Evolutionary conservation across 2,329 filamentous ascomycete genomes (phyloP).

Genomic region (Macroventuria anomochaeta): DNA sequence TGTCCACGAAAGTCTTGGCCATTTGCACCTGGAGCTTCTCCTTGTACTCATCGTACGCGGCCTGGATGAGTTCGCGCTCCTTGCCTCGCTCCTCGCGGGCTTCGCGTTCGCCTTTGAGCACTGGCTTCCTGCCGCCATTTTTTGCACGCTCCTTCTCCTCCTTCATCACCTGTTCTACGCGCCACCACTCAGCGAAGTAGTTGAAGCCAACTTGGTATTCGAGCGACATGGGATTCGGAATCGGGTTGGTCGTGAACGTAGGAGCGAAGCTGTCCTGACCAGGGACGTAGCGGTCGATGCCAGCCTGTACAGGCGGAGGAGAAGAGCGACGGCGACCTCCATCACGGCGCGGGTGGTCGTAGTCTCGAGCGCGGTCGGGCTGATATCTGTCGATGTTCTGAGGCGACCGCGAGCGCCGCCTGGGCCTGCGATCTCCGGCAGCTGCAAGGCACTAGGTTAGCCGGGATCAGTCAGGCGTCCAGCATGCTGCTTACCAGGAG

Average conservation of each 20-base stretch:
- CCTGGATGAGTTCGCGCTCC: slow-evolving; percentile 79
- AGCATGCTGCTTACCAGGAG: slow-evolving; percentile 65
- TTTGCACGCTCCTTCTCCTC: slow-evolving; percentile 77
- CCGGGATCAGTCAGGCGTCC: not conserved
- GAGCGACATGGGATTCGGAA: slow-evolving; percentile 74
- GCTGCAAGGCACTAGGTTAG: slow-evolving; percentile 22
- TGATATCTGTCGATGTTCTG: slow-evolving; percentile 77
- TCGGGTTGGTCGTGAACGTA: slow-evolving; percentile 65
- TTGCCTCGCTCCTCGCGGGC: slow-evolving; percentile 76
- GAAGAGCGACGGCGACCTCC: slow-evolving; percentile 66
- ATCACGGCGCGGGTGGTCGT: slow-evolving; percentile 67
- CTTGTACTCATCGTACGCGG: slow-evolving; percentile 70
- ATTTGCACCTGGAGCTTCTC: slow-evolving; percentile 72
- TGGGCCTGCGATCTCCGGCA: slow-evolving; percentile 42
- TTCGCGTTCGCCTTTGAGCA: slow-evolving; percentile 69
- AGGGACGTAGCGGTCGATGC: slow-evolving; percentile 85
- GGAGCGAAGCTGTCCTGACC: slow-evolving; percentile 67
- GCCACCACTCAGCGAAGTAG: slow-evolving; percentile 87
- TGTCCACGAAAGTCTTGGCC: slow-evolving; percentile 86
- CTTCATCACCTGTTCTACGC: slow-evolving; percentile 80
- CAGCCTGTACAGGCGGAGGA: slow-evolving; percentile 66
- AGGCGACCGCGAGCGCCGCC: slow-evolving; percentile 73
- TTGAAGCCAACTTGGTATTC: slow-evolving; percentile 85
- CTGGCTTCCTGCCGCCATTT: slow-evolving; percentile 71
- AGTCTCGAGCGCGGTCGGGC: slow-evolving; percentile 72